Evolutionary conservation across 1,139 yeast species (phyloP), one percentile per base, ranked within the genome.

Genomic region (Scheffersomyces parashehatae): DNA sequence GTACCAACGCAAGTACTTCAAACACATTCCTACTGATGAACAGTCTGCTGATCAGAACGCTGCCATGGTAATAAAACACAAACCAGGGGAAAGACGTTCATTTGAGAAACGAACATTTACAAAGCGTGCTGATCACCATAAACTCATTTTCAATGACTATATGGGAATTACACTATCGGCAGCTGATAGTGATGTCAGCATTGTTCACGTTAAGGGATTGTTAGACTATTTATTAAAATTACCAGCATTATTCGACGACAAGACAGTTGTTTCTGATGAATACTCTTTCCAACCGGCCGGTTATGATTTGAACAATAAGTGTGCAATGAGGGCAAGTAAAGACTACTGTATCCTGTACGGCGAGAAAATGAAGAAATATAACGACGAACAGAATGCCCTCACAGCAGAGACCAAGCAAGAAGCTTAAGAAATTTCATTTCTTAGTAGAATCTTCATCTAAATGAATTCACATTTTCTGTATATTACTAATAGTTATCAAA

Each of bases 121-220:
- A 20, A 20, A 20, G 7, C 26, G 26, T 20, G 26, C 8, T 20
- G 26, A 20, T 20, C 26, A 20, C 26, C 26, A 20, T 7, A 11
- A 11, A 14, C 11, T 31, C 48, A 11, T 43, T 62, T n/a, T 53
- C 11, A 60, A 55, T 3, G 77, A 71, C 52, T 52, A 59, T 35
- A 35, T 70, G 46, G 62, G 72, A 0, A 45, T 73, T 33, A 48
- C 70, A 16, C 53, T 65, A 12, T 67, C 75, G 2, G 58, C 68
- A 16, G 57, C 70, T 5, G 78, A 72, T 47, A 56, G 57, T 28
- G 67, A 72, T 1, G 68, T 67, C 31, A 62, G 65, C 39, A 51
- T 59, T 11, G 51, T 72, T 5, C 61, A 62, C 45, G 52, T 71
- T 5, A 63, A 62, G 42, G 74, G 74, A 0, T 43, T 70, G 3